Evolutionary conservation across 1,284 basidiomycete genomes (phyloP).

Genomic region (Melampsora larici-populina): DNA sequence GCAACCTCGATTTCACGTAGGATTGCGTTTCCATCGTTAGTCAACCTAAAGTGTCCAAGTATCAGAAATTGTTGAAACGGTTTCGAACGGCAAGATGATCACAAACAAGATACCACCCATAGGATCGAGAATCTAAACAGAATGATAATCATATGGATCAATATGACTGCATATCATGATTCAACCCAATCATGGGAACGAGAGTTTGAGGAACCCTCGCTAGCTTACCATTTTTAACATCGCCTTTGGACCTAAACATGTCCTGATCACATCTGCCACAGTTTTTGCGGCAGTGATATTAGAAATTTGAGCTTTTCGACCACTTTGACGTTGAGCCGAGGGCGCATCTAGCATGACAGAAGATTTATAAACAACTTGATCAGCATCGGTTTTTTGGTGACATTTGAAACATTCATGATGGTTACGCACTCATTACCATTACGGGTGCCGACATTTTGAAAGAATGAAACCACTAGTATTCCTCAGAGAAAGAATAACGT

Average conservation of each 20-base stretch:
- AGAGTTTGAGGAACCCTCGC: conserved; percentile 62
- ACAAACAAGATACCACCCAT: conserved; percentile 93
- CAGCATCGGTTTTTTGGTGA: conserved; percentile 62
- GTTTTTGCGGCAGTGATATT: conserved; percentile 99
- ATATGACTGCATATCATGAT: neutral
- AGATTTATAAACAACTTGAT: neutral
- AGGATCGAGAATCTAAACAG: conserved; percentile 57
- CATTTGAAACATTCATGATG: neutral
- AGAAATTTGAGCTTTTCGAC: conserved; percentile 91
- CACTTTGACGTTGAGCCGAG: conserved; percentile 85
- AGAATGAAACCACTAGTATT: neutral
- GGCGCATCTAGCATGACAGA: conserved; percentile 52
- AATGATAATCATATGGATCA: neutral
- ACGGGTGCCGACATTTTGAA: conserved; percentile 29
- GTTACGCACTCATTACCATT: conserved; percentile 42
- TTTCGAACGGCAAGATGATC: neutral
- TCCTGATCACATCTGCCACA: conserved; percentile 97
- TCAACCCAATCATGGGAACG: no score
- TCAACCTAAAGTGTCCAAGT: conserved; percentile 63
- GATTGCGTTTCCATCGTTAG: conserved; percentile 97
- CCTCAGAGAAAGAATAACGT: neutral
- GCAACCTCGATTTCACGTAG: conserved; percentile 96
- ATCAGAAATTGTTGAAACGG: conserved; percentile 6
- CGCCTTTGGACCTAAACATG: conserved; percentile 92
- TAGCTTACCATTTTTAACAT: conserved; percentile 97